A percentile compares a stretch with the other conserved stretches of the same genome.
phyloP scores from a whole-genome alignment of 495 filamentous ascomycete species.

The Cryomyces antarcticus region DNA sequence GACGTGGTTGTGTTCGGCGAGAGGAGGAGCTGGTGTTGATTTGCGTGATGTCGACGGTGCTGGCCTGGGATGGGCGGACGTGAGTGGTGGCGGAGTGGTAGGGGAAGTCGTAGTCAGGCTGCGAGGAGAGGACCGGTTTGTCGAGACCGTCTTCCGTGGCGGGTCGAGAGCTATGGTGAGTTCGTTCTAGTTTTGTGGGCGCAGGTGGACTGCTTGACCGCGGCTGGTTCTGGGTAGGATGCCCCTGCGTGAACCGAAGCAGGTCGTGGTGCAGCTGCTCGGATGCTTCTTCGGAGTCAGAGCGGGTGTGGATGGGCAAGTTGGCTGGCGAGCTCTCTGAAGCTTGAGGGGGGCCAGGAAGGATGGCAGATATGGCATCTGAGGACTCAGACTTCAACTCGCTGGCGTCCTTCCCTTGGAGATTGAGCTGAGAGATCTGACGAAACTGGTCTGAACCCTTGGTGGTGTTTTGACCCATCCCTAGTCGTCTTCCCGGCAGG shows the following conservation, averaged over 20 bases:
- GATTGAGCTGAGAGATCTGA: background rate
- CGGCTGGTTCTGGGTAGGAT: background rate
- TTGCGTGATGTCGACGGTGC: background rate
- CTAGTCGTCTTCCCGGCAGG: no score
- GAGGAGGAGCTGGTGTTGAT: background rate
- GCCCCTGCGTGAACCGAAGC: background rate
- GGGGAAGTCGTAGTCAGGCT: background rate
- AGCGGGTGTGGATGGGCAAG: background rate
- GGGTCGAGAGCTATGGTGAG: background rate
- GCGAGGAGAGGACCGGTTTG: background rate
- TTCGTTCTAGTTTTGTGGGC: background rate
- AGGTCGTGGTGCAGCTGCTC: background rate
- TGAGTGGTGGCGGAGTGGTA: background rate
- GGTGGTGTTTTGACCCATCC: background rate
- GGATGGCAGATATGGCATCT: background rate
- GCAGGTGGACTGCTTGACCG: background rate
- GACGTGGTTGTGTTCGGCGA: background rate
- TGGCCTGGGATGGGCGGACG: background rate
- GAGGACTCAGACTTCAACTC: background rate
- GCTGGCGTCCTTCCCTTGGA: background rate
- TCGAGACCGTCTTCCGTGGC: background rate
- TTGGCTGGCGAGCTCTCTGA: background rate
- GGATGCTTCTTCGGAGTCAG: background rate
- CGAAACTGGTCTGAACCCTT: background rate
- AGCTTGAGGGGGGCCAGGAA: background rate